phyloP scores from a whole-genome alignment of 257 asterid genomes.

The Capsicum chinense region DNA sequence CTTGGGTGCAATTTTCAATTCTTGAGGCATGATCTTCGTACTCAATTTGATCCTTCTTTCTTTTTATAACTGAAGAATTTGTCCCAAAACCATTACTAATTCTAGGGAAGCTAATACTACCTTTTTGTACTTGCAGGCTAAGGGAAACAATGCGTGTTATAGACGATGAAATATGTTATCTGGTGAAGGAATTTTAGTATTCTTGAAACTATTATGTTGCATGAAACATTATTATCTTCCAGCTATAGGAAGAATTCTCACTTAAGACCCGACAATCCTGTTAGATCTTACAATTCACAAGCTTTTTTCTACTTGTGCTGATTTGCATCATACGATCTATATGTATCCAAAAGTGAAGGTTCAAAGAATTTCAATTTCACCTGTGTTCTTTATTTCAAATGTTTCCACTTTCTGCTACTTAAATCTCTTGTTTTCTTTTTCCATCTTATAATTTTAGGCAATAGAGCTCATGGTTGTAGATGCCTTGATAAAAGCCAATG shows the following conservation, averaged over 20 bases:
- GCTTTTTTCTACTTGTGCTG: slow-evolving; percentile 87
- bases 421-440: neutral
- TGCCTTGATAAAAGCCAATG: slow-evolving; percentile 79
- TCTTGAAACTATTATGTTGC: slow-evolving; percentile 22
- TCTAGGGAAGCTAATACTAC: slow-evolving; percentile 28
- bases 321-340: slow-evolving; percentile 78
- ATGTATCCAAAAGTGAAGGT: slow-evolving; percentile 90
- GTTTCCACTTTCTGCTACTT: slow-evolving; percentile 17
- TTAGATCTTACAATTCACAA: slow-evolving; percentile 90
- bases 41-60: slow-evolving; percentile 19
- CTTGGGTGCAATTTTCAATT: slow-evolving; percentile 83
- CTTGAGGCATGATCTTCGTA: slow-evolving; percentile 32
- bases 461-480: slow-evolving; percentile 83
- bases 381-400: neutral
- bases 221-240: neutral
- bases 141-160: slow-evolving; percentile 85
- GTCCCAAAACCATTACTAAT: neutral
- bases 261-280: neutral
- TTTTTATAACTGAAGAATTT: neutral
- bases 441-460: slow-evolving; percentile 55
- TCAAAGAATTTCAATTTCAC: slow-evolving; percentile 23
- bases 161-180: slow-evolving; percentile 87
- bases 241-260: neutral
- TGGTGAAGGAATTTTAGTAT: slow-evolving; percentile 89
- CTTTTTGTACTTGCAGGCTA: slow-evolving; percentile 58